These are phyloP conservation scores for Trametes gibbosa DNA, from an alignment of 768 basidiomycete genomes.

Conservation along the genomic window DNA sequence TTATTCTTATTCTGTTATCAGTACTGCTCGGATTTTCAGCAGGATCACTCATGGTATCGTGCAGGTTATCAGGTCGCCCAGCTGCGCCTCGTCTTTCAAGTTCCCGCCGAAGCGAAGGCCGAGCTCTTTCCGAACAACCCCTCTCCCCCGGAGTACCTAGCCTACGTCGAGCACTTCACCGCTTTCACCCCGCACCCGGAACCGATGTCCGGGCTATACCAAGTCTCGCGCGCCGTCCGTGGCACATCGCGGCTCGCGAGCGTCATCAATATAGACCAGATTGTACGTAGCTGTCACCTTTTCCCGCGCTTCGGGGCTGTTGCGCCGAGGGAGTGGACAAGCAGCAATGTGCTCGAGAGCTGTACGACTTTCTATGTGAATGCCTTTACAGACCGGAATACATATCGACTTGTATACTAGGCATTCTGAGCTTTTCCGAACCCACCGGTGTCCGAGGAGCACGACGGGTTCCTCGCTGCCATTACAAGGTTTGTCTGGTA, in stretches of 20 bases:
- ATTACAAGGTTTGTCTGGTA: too few relatives aligned
- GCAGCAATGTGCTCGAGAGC: constrained; percentile 10
- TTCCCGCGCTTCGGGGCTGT: constrained; percentile 6
- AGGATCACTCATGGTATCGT: background rate
- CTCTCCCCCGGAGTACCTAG: constrained; percentile 20
- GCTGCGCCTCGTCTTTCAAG: constrained; percentile 28
- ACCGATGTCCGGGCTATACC: constrained; percentile 27
- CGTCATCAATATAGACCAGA: constrained; percentile 4
- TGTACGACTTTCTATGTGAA: constrained; percentile 11
- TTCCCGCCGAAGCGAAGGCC: constrained; percentile 14
- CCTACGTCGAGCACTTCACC: constrained; percentile 33
- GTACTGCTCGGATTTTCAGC: background rate
- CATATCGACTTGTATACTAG: background rate
- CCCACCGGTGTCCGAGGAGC: background rate
- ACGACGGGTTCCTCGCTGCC: too few relatives aligned
- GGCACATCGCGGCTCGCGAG: constrained; percentile 8
- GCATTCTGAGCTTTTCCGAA: background rate
- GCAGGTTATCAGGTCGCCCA: constrained; percentile 26
- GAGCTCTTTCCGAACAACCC: constrained; percentile 5
- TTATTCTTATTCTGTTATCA: background rate
- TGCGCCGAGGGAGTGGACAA: constrained; percentile 8
- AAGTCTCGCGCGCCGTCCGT: constrained; percentile 16
- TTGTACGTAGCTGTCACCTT: constrained; percentile 11
- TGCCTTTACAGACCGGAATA: constrained; percentile 8
- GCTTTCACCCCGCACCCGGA: constrained; percentile 19